phyloP scores from a whole-genome alignment of 306 rosid species.

The Begonia loranthoides region DNA sequence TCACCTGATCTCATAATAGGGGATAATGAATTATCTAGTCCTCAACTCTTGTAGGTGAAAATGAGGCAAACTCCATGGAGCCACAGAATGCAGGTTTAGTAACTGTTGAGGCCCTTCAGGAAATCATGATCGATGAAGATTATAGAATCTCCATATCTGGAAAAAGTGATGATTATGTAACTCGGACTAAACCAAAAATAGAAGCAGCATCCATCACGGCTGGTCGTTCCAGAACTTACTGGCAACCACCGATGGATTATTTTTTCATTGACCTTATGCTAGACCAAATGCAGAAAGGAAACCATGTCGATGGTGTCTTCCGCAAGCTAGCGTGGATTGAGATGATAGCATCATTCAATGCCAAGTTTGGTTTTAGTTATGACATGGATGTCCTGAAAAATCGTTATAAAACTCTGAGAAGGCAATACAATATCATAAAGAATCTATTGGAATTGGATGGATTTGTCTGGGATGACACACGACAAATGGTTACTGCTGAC shows the following conservation, averaged over 20 bases:
- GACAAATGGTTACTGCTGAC: constrained; percentile 66
- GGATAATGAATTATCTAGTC: constrained; percentile 16
- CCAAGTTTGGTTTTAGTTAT: constrained; percentile 52
- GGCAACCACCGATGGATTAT: constrained; percentile 71
- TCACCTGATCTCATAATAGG: constrained; percentile 22
- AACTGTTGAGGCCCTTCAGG: constrained; percentile 23
- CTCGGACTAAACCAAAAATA: constrained; percentile 15
- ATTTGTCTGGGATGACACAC: constrained; percentile 64
- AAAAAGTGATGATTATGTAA: constrained; percentile 15
- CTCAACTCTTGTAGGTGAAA: constrained; percentile 23
- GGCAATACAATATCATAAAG: constrained; percentile 50
- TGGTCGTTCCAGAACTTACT: constrained; percentile 45
- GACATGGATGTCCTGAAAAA: constrained; percentile 60
- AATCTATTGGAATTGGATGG: constrained; percentile 56
- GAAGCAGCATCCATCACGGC: constrained; percentile 11
- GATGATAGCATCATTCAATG: constrained; percentile 57
- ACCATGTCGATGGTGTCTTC: constrained; percentile 44
- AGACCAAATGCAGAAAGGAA: constrained; percentile 50
- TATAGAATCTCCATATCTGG: constrained; percentile 25
- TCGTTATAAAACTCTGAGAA: constrained; percentile 57
- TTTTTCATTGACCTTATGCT: constrained; percentile 58
- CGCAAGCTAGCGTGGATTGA: constrained; percentile 70
- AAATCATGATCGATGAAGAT: constrained; percentile 34
- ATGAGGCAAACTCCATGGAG: constrained; percentile 17
- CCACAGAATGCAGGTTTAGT: constrained; percentile 19